phyloP scores from a whole-genome alignment of 768 basidiomycete species.

The Dentipellis sp. region DNA sequence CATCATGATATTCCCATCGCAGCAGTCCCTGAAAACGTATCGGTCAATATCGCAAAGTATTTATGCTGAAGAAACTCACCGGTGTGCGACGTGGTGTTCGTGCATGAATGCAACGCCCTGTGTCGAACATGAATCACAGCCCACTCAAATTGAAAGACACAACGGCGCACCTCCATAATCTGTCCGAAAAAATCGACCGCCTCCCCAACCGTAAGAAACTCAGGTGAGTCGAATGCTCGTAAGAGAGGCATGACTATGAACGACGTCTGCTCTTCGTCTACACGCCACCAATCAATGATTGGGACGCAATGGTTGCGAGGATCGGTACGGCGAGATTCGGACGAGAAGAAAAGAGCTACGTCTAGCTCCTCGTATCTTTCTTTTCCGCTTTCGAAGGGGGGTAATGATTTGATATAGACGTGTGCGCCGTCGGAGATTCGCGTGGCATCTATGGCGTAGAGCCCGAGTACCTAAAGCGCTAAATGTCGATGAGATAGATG shows the following conservation, averaged over 20 bases:
- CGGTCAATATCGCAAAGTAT: too few species aligned
- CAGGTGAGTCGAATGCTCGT: constrained; percentile 16
- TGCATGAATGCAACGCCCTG: neutral
- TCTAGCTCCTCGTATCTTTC: neutral
- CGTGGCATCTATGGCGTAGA: neutral
- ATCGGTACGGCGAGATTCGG: constrained; percentile 14
- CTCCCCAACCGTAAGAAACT: constrained; percentile 25
- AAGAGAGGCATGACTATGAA: constrained; percentile 26
- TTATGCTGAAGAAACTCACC: neutral
- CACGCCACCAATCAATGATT: constrained; percentile 12
- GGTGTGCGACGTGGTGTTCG: neutral
- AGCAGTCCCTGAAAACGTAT: neutral
- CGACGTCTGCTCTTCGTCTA: constrained; percentile 6
- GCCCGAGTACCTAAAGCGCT: too few species aligned
- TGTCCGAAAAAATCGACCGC: constrained; percentile 22
- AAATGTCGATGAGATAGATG: too few species aligned
- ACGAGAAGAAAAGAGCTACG: neutral
- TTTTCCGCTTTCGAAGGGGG: too few species aligned
- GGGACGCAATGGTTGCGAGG: constrained; percentile 20
- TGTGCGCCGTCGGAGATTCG: neutral
- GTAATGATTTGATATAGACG: neutral
- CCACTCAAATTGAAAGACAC: neutral
- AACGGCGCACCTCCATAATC: constrained; percentile 26
- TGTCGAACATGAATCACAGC: neutral
- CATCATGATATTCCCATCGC: neutral